A percentile compares a stretch with the other conserved stretches of the same genome.
phyloP scores from a whole-genome alignment of 1,284 basidiomycete species.

The Boletus smithii region DNA sequence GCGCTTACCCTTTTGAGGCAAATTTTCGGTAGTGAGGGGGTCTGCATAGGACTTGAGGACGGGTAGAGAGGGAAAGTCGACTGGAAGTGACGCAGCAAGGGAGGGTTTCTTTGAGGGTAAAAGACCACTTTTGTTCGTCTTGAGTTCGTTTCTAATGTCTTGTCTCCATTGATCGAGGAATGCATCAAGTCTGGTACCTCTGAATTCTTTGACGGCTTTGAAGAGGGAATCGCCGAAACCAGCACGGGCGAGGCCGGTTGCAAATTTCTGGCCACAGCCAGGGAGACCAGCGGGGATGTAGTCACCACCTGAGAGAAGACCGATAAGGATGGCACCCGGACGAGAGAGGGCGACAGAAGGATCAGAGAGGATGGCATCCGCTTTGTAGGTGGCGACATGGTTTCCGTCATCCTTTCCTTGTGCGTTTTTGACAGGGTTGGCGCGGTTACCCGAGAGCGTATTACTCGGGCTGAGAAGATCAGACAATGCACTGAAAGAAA shows the following conservation, averaged over 20 bases:
- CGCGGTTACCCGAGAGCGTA: constrained; percentile 66
- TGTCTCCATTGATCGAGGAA: constrained; percentile 66
- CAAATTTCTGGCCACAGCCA: constrained; percentile 60
- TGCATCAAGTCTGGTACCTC: constrained; percentile 43
- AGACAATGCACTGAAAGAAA: constrained; percentile 3
- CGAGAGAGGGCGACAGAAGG: constrained; percentile 60
- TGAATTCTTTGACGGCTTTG: constrained; percentile 52
- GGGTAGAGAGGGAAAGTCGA: constrained; percentile 63
- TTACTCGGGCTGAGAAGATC: constrained; percentile 57
- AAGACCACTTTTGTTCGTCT: constrained; percentile 62
- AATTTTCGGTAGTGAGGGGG: constrained; percentile 72
- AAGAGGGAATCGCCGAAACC: constrained; percentile 71
- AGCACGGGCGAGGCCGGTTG: constrained; percentile 65
- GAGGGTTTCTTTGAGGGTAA: constrained; percentile 58
- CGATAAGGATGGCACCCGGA: constrained; percentile 82
- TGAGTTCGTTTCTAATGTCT: constrained; percentile 64
- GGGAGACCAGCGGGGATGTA: constrained; percentile 72
- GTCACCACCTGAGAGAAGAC: constrained; percentile 86
- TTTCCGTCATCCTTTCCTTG: constrained; percentile 72
- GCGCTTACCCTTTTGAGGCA: constrained; percentile 31
- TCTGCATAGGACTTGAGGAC: constrained; percentile 71
- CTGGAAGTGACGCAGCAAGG: constrained; percentile 59
- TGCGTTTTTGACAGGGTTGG: constrained; percentile 57
- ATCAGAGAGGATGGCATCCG: constrained; percentile 50
- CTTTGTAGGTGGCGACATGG: constrained; percentile 65